Evolutionary conservation across 306 rosid genomes (phyloP).

Genomic region (Oxytropis ochrocephala): DNA sequence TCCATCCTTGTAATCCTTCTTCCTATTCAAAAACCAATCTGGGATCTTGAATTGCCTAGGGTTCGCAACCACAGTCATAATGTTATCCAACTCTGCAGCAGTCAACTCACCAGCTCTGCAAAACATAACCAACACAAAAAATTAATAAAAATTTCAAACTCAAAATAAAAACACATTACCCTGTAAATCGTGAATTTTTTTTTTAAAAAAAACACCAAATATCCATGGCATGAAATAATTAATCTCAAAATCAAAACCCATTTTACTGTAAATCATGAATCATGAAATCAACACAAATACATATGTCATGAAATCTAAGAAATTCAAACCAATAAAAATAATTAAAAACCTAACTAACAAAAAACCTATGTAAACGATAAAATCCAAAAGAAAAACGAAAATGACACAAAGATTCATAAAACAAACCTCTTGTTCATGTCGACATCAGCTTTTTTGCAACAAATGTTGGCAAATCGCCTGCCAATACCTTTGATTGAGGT

Average conservation of each 20-base stretch:
- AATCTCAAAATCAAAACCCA: not conserved
- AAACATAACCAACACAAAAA: not conserved
- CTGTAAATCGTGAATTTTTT: not conserved
- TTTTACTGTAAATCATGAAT: no score
- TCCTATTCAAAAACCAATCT: slow-evolving; percentile 9
- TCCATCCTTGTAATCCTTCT: not conserved
- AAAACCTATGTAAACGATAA: not conserved
- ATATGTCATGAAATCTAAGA: no score
- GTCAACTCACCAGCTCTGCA: slow-evolving; percentile 13
- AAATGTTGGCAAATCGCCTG: not conserved
- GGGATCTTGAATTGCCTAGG: slow-evolving; percentile 13
- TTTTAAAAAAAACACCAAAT: not conserved
- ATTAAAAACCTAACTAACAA: not conserved
- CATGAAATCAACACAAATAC: no score
- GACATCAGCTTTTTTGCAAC: slow-evolving; percentile 2
- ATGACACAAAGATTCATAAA: not conserved
- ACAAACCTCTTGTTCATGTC: not conserved
- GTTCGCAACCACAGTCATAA: slow-evolving; percentile 15
- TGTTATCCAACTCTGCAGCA: slow-evolving; percentile 11
- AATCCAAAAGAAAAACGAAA: not conserved
- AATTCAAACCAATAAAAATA: not conserved
- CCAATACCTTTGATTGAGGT: slow-evolving; percentile 11
- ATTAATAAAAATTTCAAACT: not conserved
- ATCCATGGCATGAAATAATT: no score
- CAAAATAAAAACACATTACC: not conserved